These are phyloP conservation scores for Alopecurus myosuroides DNA, from an alignment of 176 grass and related monocot species.

Conservation along the genomic window DNA sequence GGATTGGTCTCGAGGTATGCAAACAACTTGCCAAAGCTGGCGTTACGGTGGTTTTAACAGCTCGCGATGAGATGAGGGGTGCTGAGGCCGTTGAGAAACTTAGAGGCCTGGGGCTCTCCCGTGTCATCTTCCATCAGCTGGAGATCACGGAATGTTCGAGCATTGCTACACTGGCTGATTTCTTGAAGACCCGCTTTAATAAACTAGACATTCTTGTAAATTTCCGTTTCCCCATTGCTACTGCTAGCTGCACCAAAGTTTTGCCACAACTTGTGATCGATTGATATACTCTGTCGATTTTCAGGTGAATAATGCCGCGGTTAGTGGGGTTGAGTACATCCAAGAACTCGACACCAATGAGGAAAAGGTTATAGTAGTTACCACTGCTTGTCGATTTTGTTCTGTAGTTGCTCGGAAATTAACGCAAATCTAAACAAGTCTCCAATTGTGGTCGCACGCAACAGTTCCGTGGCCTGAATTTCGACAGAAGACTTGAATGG, in stretches of 20 bases:
- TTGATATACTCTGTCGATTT: background rate
- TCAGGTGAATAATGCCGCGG: constrained; percentile 31
- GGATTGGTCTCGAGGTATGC: constrained; percentile 46
- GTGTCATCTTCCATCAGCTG: constrained; percentile 41
- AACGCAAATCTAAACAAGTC: too few relatives aligned
- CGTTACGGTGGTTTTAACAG: constrained; percentile 36
- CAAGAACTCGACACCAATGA: background rate
- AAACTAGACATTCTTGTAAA: constrained; percentile 3
- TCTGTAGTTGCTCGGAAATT: too few relatives aligned
- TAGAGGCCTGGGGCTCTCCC: background rate
- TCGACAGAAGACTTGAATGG: background rate
- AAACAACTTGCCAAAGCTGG: constrained; percentile 30
- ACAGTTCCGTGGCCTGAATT: constrained; percentile 23
- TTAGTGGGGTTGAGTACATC: background rate
- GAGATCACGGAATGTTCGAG: constrained; percentile 29
- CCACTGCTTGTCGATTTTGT: too few relatives aligned
- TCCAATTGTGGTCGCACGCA: too few relatives aligned
- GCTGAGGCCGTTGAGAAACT: constrained; percentile 23
- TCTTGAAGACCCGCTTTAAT: background rate
- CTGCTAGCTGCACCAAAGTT: too few relatives aligned
- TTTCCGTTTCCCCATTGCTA: too few relatives aligned
- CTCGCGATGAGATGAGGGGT: constrained; percentile 44
- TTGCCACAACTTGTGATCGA: too few relatives aligned
- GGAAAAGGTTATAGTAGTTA: too few relatives aligned
- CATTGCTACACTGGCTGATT: constrained; percentile 11